These are phyloP conservation scores for Scytalidium sp. DNA, from an alignment of 2,329 filamentous ascomycete species.

Conservation along the genomic window DNA sequence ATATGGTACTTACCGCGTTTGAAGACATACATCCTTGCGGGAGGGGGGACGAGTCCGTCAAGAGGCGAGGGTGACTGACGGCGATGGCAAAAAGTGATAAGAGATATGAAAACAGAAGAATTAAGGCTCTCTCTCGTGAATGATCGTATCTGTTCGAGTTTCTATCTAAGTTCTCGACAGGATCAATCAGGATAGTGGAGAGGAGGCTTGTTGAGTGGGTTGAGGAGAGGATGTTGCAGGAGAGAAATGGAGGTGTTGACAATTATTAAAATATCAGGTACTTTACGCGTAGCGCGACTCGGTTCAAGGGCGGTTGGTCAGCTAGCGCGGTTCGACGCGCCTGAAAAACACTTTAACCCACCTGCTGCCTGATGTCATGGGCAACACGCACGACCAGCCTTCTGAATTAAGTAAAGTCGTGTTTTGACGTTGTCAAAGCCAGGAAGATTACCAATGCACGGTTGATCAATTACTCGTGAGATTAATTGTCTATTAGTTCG, in stretches of 20 bases:
- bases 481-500: too few species aligned
- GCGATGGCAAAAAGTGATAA: slow-evolving; percentile 1
- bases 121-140: neutral
- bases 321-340: neutral
- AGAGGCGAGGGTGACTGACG: slow-evolving; percentile 6
- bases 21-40: slow-evolving; percentile 28
- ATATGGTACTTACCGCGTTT: slow-evolving; percentile 30
- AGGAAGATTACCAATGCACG: too few species aligned
- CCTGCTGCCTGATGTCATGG: neutral
- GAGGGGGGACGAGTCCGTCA: neutral
- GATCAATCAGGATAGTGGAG: neutral
- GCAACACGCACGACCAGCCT: neutral
- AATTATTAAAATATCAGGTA: slow-evolving; percentile 5
- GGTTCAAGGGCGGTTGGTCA: neutral
- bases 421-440: neutral
- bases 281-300: slow-evolving; percentile 7
- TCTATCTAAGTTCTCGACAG: neutral
- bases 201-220: neutral
- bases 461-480: too few species aligned
- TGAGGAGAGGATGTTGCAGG: neutral
- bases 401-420: neutral
- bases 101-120: neutral
- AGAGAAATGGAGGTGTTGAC: slow-evolving; percentile 3
- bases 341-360: neutral
- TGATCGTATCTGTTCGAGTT: neutral